A percentile compares a stretch with the other conserved stretches of the same genome.
These are phyloP conservation scores for Nymphaea thermarum DNA, from an alignment of 164 flowering plant species.

Conservation along the genomic window DNA sequence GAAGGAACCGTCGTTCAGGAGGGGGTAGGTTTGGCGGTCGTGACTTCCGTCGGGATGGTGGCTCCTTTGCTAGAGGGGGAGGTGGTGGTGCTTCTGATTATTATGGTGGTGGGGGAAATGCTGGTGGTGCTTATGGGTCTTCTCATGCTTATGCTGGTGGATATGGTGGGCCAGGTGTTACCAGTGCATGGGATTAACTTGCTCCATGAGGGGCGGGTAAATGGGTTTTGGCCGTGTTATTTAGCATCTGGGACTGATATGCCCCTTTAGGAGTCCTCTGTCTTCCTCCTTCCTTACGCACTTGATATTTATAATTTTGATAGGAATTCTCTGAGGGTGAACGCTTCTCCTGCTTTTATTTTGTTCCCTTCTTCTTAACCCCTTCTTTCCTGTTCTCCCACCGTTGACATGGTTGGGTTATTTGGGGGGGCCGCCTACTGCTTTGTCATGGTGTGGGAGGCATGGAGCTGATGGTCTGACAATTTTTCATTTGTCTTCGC, in stretches of 20 bases:
- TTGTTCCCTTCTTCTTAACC: too few relatives aligned
- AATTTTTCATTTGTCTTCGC: background rate
- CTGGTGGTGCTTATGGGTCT: constrained; percentile 14
- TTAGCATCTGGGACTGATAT: background rate
- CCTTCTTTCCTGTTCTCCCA: too few relatives aligned
- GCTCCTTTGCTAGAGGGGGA: constrained; percentile 2
- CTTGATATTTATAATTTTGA: background rate
- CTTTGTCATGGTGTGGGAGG: background rate
- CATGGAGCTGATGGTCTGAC: background rate
- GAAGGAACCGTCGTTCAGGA: constrained; percentile 41
- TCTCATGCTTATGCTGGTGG: constrained; percentile 2
- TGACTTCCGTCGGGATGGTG: constrained; percentile 44
- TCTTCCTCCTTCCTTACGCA: background rate
- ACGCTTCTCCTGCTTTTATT: background rate
- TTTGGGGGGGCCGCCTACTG: background rate
- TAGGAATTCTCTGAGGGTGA: background rate
- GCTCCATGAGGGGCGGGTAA: background rate
- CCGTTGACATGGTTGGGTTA: background rate
- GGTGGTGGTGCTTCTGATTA: constrained; percentile 31
- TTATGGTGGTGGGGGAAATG: constrained; percentile 21
- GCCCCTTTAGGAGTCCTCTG: background rate
- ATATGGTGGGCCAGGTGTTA: constrained; percentile 20
- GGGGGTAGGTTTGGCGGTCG: constrained; percentile 71
- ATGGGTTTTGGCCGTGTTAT: background rate
- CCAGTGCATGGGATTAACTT: constrained; percentile 55